phyloP scores from a whole-genome alignment of 345 rosid species.

The Brassica incana region DNA sequence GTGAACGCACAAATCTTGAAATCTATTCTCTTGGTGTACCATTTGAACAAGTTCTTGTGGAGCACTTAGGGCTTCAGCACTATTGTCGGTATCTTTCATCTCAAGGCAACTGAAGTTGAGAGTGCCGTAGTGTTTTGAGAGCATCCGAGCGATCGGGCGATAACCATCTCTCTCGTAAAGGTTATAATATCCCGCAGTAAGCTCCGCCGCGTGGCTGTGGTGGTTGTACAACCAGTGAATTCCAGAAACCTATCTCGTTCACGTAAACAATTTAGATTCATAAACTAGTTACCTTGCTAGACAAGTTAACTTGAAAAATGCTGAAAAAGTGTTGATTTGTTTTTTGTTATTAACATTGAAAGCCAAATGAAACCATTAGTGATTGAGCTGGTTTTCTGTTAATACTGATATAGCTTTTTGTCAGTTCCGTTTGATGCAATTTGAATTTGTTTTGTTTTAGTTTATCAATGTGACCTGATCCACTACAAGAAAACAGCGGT shows the following conservation, averaged over 20 bases:
- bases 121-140: constrained; percentile 59
- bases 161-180: constrained; percentile 69
- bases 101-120: constrained; percentile 87
- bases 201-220: constrained; percentile 78
- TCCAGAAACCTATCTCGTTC: constrained; percentile 59
- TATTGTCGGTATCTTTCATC: constrained; percentile 73
- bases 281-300: constrained; percentile 5
- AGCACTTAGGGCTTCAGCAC: constrained; percentile 55
- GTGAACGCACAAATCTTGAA: background rate
- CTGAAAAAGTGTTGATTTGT: background rate
- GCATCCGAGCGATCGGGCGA: constrained; percentile 72
- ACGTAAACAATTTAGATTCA: constrained; percentile 16
- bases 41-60: constrained; percentile 77
- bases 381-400: background rate
- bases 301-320: background rate
- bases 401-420: background rate
- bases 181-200: constrained; percentile 81
- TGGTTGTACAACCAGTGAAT: constrained; percentile 84
- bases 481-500: no score
- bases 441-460: background rate
- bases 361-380: background rate
- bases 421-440: background rate
- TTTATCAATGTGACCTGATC: background rate
- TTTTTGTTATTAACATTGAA: background rate
- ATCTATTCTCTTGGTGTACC: constrained; percentile 35